Evolutionary conservation across 2,329 filamentous ascomycete species (phyloP).

Genomic region (Trichoderma sp.): DNA sequence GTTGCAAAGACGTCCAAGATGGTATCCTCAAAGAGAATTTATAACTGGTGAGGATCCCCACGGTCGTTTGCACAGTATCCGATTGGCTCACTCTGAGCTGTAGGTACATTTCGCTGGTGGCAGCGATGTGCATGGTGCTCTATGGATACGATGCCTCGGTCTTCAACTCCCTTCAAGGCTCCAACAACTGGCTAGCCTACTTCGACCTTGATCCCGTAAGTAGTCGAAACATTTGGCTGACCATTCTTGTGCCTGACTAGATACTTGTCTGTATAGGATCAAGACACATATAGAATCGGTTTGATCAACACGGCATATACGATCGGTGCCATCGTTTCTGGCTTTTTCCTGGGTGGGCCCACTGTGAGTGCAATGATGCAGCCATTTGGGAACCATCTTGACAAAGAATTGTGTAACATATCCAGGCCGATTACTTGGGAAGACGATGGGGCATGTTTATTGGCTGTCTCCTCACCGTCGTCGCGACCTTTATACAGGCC

Average conservation of each 20-base stretch:
- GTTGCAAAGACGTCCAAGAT: neutral
- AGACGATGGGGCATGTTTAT: constrained; percentile 11
- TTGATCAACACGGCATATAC: constrained; percentile 8
- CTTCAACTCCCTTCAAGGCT: constrained; percentile 8
- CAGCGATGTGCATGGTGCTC: constrained; percentile 15
- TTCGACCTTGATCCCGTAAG: constrained; percentile 9
- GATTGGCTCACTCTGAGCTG: neutral
- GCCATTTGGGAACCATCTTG: neutral
- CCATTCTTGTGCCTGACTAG: neutral
- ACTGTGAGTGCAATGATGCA: neutral
- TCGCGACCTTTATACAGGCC: constrained; percentile 9
- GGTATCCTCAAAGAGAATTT: constrained; percentile 1
- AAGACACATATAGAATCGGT: neutral
- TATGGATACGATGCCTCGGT: constrained; percentile 10
- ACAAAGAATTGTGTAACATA: neutral
- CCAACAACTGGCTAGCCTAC: neutral
- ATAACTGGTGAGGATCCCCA: neutral
- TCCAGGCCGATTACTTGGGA: neutral
- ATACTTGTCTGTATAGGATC: neutral
- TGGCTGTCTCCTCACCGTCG: neutral
- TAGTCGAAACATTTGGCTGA: neutral
- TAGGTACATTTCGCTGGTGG: constrained; percentile 13
- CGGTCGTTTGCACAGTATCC: accelerated
- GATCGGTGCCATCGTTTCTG: constrained; percentile 4
- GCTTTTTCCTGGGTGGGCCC: neutral